Evolutionary conservation across 306 rosid species (phyloP), one percentile per base, ranked within the genome.

Genomic region (Senna siamea): DNA sequence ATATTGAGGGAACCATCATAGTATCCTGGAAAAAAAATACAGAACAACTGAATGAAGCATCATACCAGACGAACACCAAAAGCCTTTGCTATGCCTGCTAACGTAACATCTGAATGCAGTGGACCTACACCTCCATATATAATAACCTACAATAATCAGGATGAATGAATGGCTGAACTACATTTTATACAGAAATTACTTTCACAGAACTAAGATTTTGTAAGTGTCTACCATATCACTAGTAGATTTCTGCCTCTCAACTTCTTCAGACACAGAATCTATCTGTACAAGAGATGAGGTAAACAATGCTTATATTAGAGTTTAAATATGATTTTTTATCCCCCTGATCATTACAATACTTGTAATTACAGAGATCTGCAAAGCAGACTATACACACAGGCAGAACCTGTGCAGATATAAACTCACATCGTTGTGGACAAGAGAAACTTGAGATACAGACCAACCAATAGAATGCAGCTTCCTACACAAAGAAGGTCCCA

Each of bases 41-140:
- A 52, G 50, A 66, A 70, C 14, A 35, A 57, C 35, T 28, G 59
- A 79, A 74, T 37, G 68, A 88, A 76, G 75, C 23, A 67, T 79
- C 91, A 15, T 74, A 94, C 98, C 98, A 91, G 80, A 70, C 93
- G 95, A 83, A 94, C 97, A 50, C 91, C 97, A 77, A 89, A 91
- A 76, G 95, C 95, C 88, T 91, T 94, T 52, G 97, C 97, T 75
- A 94, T 84, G 71, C 98, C 97, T 47, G 92, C 89, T 87, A 79
- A 72, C 46, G 97, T 89, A 47, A 92, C 95, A 81, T 94, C 97
- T 8, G 99, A 89, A 80, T 88, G 96, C 76, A 94, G 81, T 54
- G 97, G 99, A 65, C 99, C 99, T 7, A 89, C 87, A 81, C 97
- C 99, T 83, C 97, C 99, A 80, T 85, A 92, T 69, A 91, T 78